Evolutionary conservation across 1,284 basidiomycete species (phyloP), one percentile per base, ranked within the genome.

Genomic region (Sutorius eximius): DNA sequence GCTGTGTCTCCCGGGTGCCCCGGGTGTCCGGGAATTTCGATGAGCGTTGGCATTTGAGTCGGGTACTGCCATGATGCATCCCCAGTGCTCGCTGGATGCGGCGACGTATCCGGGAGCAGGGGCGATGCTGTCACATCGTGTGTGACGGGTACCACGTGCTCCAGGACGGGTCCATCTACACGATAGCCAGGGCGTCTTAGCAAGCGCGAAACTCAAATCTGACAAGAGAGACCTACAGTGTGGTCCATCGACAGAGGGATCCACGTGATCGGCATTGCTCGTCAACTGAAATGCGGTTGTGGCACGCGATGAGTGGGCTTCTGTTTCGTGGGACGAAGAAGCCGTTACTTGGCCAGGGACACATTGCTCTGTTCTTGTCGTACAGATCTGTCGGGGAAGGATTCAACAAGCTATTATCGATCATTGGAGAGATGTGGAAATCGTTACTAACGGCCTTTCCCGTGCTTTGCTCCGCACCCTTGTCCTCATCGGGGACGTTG

Each of bases 101-200:
- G 59, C 3, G 61, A 55, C 58, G 69, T 61, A 33, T 60, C 61
- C 20, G 61, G 65, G 22, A 49, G 60, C 57, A 59, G 53, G 12
- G 68, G 68, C 68, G 69, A 72, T 30, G 64, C 54, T 24, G 57
- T 52, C 0, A 57, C 62, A 16, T 69, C 69, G 4, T 69, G 67
- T 0, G 70, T 71, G 6, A 38, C 68, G 13, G 49, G 54, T 13
- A 57, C 64, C 53, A 67, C 46, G 0, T 24, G 22, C 2, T 24
- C 78, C 8, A 90, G 75, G 3, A 89, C 86, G 1, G 87, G 86
- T 0, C 86, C 87, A 61, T 90, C 88, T 90, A 43, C 20, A 18
- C 13, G 16, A 42, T 16, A 9, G 16, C 36, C 38, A 30, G 13
- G 4, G 12, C n/a, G 16, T n/a, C 7, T 71, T 20, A 71, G 56